Conservation (phyloP, 2,329 filamentous ascomycete genomes). For the Pestalotiopsis sp. region DNA sequence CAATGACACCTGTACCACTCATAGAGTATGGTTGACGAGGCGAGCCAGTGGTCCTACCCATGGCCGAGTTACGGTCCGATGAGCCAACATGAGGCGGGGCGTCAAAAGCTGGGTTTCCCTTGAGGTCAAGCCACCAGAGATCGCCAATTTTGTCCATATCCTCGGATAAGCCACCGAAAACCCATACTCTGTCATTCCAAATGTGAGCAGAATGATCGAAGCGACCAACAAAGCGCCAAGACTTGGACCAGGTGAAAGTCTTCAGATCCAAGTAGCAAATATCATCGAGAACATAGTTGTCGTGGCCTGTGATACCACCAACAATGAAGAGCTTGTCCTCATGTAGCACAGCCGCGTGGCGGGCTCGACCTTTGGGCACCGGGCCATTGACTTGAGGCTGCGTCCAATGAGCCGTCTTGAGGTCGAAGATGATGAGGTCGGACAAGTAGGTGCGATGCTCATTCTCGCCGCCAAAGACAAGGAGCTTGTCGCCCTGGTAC, state of each 20-base stretch:
- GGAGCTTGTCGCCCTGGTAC: slow-evolving; percentile 90
- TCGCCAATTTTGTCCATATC: slow-evolving; percentile 98
- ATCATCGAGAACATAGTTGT: slow-evolving; percentile 90
- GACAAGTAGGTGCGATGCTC: slow-evolving; percentile 95
- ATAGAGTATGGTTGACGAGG: slow-evolving; percentile 54
- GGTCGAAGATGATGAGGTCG: slow-evolving; percentile 93
- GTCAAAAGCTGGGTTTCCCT: slow-evolving; percentile 84
- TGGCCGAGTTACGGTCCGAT: slow-evolving; percentile 46
- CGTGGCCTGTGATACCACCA: slow-evolving; percentile 91
- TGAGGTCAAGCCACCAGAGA: slow-evolving; percentile 95
- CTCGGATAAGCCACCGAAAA: slow-evolving; percentile 90
- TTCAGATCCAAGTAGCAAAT: slow-evolving; percentile 96
- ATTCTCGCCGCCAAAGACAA: slow-evolving; percentile 97
- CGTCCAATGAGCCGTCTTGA: slow-evolving; percentile 93
- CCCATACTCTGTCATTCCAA: slow-evolving; percentile 89
- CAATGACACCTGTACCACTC: slow-evolving; percentile 50
- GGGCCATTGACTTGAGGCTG: slow-evolving; percentile 84
- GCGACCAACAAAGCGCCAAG: slow-evolving; percentile 91
- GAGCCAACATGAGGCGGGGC: slow-evolving; percentile 59
- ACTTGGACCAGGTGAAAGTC: slow-evolving; percentile 95
- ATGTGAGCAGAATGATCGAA: slow-evolving; percentile 97
- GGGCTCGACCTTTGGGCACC: slow-evolving; percentile 83
- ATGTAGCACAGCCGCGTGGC: slow-evolving; percentile 90
- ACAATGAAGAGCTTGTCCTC: slow-evolving; percentile 97
- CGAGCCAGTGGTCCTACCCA: slow-evolving; percentile 45